phyloP scores from a whole-genome alignment of 495 filamentous ascomycete genomes.

The Aspergillus kassunensis region DNA sequence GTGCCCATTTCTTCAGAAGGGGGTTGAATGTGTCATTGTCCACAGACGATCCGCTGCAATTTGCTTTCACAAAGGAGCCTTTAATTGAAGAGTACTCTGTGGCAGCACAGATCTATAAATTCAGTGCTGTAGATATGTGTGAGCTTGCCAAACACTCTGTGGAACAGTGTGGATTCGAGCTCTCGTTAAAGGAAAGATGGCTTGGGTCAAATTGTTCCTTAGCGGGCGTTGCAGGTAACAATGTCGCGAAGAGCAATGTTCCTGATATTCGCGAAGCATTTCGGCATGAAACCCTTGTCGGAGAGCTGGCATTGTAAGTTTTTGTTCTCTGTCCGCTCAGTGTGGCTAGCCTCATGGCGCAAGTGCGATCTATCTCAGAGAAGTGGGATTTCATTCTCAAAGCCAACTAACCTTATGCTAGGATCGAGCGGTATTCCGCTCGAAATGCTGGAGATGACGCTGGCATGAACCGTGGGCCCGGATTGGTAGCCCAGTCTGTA shows the following conservation, averaged over 20 bases:
- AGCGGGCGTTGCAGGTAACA: slow-evolving; percentile 76
- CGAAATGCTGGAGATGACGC: neutral
- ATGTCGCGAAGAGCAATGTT: slow-evolving; percentile 92
- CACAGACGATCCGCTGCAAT: slow-evolving; percentile 95
- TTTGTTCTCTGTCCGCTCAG: neutral
- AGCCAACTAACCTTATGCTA: slow-evolving; percentile 14
- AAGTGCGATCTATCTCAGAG: too few species aligned
- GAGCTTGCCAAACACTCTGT: slow-evolving; percentile 96
- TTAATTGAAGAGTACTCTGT: slow-evolving; percentile 98
- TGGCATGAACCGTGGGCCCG: too few species aligned
- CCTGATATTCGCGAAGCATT: slow-evolving; percentile 88
- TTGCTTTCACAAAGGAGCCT: slow-evolving; percentile 97
- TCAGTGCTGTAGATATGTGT: slow-evolving; percentile 97
- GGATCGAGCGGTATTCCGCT: slow-evolving; percentile 30
- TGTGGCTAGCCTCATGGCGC: too few species aligned
- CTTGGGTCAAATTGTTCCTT: slow-evolving; percentile 69
- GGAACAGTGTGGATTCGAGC: slow-evolving; percentile 88
- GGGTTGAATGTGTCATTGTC: slow-evolving; percentile 94
- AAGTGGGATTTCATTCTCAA: too few species aligned
- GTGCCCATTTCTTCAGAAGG: slow-evolving; percentile 88
- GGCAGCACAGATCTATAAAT: slow-evolving; percentile 96
- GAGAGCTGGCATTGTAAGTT: slow-evolving; percentile 78
- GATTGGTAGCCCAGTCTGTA: too few species aligned
- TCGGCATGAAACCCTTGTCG: slow-evolving; percentile 73
- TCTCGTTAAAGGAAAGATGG: slow-evolving; percentile 84